Evolutionary conservation across 2,329 filamentous ascomycete genomes (phyloP), one percentile per base, ranked within the genome.

Genomic region (Epichloe gansuensis): DNA sequence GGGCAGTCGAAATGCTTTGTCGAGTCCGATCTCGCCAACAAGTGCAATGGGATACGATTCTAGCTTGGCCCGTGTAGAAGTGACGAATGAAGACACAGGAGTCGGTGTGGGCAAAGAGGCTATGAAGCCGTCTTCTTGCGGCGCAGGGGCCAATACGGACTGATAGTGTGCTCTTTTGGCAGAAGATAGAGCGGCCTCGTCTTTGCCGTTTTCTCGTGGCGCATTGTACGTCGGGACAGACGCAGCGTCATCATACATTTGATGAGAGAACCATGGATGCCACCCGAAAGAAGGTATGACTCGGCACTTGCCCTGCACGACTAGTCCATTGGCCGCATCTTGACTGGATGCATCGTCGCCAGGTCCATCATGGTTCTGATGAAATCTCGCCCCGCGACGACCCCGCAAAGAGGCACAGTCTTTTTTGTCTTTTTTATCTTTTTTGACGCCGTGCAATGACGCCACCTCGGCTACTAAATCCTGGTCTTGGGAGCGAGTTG

Each of bases 221-320:
- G 44, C 9, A 4, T 66, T 63, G 53, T 70, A 74, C 0, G 70
- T 72, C 35, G 65, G 62, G 46, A 61, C 59, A 34, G 63, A 34
- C 39, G 62, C 63, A 21, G 63, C 65, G 64, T 87, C 81, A 60
- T 83, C 77, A 61, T 82, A 88, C 60, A 93, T 75, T 57, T 87
- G 82, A 64, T 91, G 74, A 1, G 86, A 85, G 66, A 90, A 91
- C 87, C 87, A 93, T 1, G 87, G 87, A 63, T 93, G 87, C 85
- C 87, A 90, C 21, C 87, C 87, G 67, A 90, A 91, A n/a, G 82
- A 81, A 0, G 87, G 85, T 3, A 91, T 60, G 49, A 74, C 59
- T 23, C 51, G 55, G 53, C 55, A 58, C 38, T 50, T 42, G 15
- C 47, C 43, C 23, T 47, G 47, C 47, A 51, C 54, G 40, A 25